These are phyloP conservation scores for Fomitopsis schrenkii DNA, from an alignment of 1,284 basidiomycete species.

Conservation along the genomic window DNA sequence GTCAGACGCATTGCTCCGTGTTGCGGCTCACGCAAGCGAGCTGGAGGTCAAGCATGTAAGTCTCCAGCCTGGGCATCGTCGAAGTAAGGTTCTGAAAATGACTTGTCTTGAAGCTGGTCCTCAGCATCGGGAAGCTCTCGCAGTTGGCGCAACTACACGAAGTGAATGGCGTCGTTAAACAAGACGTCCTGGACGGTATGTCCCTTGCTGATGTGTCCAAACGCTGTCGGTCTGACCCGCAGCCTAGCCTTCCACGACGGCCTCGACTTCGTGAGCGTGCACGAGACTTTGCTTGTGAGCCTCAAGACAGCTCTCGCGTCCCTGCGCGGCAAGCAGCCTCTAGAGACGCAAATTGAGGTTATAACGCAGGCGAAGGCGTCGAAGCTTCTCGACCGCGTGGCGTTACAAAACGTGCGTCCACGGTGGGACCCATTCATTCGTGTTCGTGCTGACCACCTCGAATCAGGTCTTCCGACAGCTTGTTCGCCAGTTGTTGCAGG, in stretches of 20 bases:
- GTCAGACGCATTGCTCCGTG: conserved; percentile 58
- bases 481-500: conserved; percentile 62
- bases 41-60: conserved; percentile 74
- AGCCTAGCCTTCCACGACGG: conserved; percentile 64
- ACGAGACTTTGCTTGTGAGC: conserved; percentile 57
- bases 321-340: conserved; percentile 53
- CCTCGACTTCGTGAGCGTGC: conserved; percentile 73
- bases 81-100: background rate
- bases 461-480: conserved; percentile 61
- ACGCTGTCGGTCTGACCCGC: conserved; percentile 5
- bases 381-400: conserved; percentile 38
- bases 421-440: background rate
- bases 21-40: conserved; percentile 53
- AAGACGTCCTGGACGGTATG: conserved; percentile 53
- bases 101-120: conserved; percentile 59
- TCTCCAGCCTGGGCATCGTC: background rate
- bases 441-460: background rate
- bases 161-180: conserved; percentile 41
- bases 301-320: conserved; percentile 46
- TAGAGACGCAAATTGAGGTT: conserved; percentile 64
- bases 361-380: conserved; percentile 53
- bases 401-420: conserved; percentile 41
- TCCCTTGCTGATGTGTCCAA: background rate
- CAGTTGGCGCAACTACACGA: conserved; percentile 76
- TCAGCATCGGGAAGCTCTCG: conserved; percentile 88